Percentiles rank a stretch among this genome's conserved stretches.
phyloP scores from a whole-genome alignment of 306 rosid genomes.

The Fagus crenata region DNA sequence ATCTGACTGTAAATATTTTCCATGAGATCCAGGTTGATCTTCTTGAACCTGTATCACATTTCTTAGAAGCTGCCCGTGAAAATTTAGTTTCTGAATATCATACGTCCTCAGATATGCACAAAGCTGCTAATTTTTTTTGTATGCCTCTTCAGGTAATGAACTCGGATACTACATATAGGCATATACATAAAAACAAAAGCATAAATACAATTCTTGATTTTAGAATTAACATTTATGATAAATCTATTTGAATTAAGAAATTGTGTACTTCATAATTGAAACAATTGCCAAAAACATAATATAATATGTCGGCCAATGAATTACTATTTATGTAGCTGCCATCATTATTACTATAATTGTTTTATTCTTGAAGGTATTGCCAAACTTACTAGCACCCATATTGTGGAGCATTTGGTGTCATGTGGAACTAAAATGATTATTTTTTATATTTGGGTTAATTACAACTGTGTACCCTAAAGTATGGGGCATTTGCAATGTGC shows the following conservation, averaged over 20 bases:
- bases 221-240: too few species aligned
- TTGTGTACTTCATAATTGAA: background rate
- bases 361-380: background rate
- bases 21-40: conserved; percentile 79
- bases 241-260: too few species aligned
- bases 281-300: background rate
- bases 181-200: background rate
- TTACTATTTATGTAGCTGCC: background rate
- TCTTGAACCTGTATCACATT: conserved; percentile 95
- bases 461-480: too few species aligned
- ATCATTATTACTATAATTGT: background rate
- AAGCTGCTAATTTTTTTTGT: conserved; percentile 73
- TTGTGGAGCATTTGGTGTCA: background rate
- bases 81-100: conserved; percentile 55
- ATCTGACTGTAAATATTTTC: conserved; percentile 10
- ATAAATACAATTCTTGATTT: background rate
- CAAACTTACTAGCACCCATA: background rate
- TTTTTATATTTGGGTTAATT: too few species aligned
- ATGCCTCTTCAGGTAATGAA: conserved; percentile 83
- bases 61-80: conserved; percentile 82
- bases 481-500: too few species aligned
- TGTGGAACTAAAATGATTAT: background rate
- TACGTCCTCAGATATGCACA: conserved; percentile 54
- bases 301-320: background rate
- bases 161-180: conserved; percentile 10